phyloP scores from a whole-genome alignment of 441 rosid genomes.

The Metrosideros polymorpha region DNA sequence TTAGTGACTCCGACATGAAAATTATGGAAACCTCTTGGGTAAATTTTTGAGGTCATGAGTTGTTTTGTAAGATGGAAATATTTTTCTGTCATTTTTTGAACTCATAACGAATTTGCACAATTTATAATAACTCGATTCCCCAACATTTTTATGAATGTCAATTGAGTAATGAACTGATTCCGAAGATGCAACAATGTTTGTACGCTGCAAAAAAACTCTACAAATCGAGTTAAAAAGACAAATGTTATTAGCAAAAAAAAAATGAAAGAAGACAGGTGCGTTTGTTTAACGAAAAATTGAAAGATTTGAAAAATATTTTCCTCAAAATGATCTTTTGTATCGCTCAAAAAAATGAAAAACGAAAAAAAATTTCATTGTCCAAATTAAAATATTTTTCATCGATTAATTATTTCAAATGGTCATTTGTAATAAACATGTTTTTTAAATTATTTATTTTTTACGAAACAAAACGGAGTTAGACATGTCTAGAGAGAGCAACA shows the following conservation, averaged over 20 bases:
- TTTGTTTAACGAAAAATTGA: fast-evolving
- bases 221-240: background rate
- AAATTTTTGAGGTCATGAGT: background rate
- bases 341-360: background rate
- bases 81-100: background rate
- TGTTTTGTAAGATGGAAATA: background rate
- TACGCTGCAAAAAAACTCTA: background rate
- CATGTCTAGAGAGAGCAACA: too few species aligned
- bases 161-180: background rate
- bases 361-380: too few species aligned
- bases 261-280: background rate
- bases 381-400: background rate
- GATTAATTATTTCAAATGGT: fast-evolving
- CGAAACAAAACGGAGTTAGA: background rate
- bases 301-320: fast-evolving
- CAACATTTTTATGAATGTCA: background rate
- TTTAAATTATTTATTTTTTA: background rate
- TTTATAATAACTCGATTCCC: background rate
- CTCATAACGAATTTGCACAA: background rate
- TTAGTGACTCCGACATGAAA: too few species aligned
- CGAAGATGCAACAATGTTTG: background rate
- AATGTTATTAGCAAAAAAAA: background rate
- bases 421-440: background rate
- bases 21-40: too few species aligned
- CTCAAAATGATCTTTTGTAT: background rate